Conservation (phyloP, 2,329 filamentous ascomycete species). For the Diaporthe sp. region DNA sequence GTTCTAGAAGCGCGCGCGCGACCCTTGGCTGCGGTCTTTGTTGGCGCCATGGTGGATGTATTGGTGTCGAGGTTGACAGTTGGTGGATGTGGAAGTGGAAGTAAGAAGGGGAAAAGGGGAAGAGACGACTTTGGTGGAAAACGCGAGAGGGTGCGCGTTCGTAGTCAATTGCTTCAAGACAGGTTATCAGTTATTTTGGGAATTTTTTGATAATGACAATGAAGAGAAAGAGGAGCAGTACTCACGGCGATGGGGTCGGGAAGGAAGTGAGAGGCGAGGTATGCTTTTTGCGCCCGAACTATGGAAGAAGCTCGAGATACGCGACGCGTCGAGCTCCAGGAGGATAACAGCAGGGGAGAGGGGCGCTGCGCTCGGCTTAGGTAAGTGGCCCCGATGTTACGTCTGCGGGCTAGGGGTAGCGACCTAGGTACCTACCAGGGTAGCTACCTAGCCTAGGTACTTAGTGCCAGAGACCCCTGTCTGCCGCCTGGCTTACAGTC, state of each 20-base stretch:
- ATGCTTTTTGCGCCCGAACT: background rate
- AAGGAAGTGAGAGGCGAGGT: background rate
- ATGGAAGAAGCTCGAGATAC: constrained; percentile 19
- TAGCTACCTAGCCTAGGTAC: background rate
- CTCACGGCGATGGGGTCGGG: background rate
- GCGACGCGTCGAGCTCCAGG: constrained; percentile 21
- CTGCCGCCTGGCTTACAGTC: background rate
- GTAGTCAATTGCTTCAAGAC: constrained; percentile 11
- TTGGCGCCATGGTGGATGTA: constrained; percentile 34
- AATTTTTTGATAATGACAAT: background rate
- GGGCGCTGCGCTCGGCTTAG: background rate
- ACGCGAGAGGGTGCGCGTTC: background rate
- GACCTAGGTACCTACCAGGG: background rate
- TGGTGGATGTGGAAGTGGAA: background rate
- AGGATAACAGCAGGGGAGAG: background rate
- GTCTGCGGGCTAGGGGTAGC: background rate
- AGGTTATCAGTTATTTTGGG: background rate
- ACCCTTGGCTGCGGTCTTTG: constrained; percentile 35
- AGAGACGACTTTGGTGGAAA: background rate
- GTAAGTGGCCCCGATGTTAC: background rate
- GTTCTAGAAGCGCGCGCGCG: constrained; percentile 38
- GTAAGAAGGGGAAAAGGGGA: background rate
- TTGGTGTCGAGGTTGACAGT: background rate
- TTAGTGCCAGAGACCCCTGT: too few species aligned
- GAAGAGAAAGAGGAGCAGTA: background rate